Base-by-base conservation (phyloP, 129 eudicot genomes). In the Kitagawia praeruptora region DNA sequence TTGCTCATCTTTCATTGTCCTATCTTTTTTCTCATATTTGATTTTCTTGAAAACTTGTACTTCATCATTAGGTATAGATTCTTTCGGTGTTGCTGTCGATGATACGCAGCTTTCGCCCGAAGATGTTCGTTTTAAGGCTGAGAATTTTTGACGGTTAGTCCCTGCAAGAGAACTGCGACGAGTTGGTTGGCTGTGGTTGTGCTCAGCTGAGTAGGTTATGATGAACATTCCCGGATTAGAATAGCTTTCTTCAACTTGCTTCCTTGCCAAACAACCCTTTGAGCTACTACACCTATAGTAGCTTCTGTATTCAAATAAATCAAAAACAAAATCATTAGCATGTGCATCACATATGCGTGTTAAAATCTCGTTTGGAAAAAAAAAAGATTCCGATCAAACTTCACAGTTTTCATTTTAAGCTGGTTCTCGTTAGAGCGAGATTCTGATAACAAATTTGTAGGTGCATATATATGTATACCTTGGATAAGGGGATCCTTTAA, bases 401-500 rank as follows among this genome's bases (percentile, higher is more conserved):
- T 51, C 63, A 3, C 10, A 54, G 11, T 53, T 18, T 25, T 53
- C 61, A 7, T 54, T 54, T 54, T 54, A 54, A 54, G 63, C 0
- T 5, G 11, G 3, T 54, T 19, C 63, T 54, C 63, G 3, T 4
- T 16, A 14, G 51, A 47, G 51, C 16, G 18, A 3, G 67, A 16
- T 11, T 2, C 10, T 23, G 9, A n/a, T 58, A 21, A 5, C 0
- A 18, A 18, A 25, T 4, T 4, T 66, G 6, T 31, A 27, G 27
- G 4, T 69, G 23, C 38, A 14, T 38, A 38, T 34, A 37, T 38
- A 4, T n/a, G 7, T 75, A 5, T 75, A 94, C 98, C 98, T 91
- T 40, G 98, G 98, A 91, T 88, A 89, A 25, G 93, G 93, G 12
- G 98, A 93, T 66, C 98, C 98, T 79, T 93, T 93, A 76, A 93